Base-by-base conservation (phyloP, 257 asterid species). In the Nicotiana otophora region DNA sequence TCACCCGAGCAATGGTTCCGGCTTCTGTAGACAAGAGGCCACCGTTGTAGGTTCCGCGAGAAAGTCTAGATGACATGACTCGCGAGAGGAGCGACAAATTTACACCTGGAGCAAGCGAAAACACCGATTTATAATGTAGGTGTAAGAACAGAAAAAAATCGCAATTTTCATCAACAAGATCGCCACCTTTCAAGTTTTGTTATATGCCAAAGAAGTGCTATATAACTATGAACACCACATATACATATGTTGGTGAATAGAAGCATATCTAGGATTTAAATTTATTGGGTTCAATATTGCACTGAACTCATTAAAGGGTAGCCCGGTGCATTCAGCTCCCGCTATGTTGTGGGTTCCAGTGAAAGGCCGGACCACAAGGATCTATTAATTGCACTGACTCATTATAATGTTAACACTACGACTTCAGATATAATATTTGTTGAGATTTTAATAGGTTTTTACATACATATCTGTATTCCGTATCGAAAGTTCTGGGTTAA, bases 1-100 rank as follows among this genome's bases (percentile, higher is more conserved):
- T 77, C 77, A 95, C 98, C 48, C 98, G 92, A 17, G 98, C 98
- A 34, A 93, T 83, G 7, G 98, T 95, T 63, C 98, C 98, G 2
- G 98, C 98, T 90, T 95, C 98, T 1, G 98, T 95, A 54, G 98
- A 95, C 84, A 95, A 69, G 82, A 95, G 95, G 31, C 98, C 98
- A 0, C 98, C 98, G 1, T 95, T 95, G 84, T 64, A 95, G 54
- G 98, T 95, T 33, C 98, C 98, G 3, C 97, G 98, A 67, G 98
- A 91, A 77, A 95, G 98, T 88, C 98, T 87, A 6, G 98, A 93
- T 17, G 98, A 91, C 98, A 95, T 95, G 42, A 95, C 98, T 86
- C 97, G 89, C 2, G 98, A 95, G 66, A 95, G 98, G 48, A 95
- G 90, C 9, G 98, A 92, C 67, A 95, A 82, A 82, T 95, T 95